Conservation (phyloP, 345 rosid genomes). For the Rubroshorea leprosula region DNA sequence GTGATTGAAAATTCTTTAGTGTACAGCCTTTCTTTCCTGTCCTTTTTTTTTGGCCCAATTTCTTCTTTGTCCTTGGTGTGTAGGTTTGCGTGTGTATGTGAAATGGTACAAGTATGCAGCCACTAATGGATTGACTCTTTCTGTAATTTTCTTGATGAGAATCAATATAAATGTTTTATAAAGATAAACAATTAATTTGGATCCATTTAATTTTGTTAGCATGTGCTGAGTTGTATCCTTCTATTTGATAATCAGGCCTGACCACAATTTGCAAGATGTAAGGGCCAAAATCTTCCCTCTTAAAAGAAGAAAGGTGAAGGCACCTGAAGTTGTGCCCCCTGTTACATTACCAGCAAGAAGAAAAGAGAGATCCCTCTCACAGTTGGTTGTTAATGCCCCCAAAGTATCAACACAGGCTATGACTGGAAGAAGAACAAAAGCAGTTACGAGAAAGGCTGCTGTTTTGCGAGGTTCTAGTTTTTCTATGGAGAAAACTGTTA, state of each 20-base stretch:
- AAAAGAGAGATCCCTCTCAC: conserved; percentile 68
- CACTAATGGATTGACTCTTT: too few species aligned
- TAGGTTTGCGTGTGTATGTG: too few species aligned
- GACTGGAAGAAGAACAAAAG: conserved; percentile 57
- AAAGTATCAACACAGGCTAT: conserved; percentile 46
- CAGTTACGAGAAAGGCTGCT: conserved; percentile 40
- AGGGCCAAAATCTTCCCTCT: conserved; percentile 64
- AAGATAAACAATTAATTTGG: too few species aligned
- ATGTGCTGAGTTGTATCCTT: too few species aligned
- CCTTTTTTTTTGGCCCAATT: too few species aligned
- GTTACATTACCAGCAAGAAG: conserved; percentile 50
- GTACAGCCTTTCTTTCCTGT: too few species aligned
- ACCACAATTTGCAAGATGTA: conserved; percentile 69
- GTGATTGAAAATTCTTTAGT: too few species aligned
- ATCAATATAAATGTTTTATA: too few species aligned
- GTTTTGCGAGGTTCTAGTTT: conserved; percentile 34
- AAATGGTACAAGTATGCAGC: too few species aligned
- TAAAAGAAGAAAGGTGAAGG: conserved; percentile 46
- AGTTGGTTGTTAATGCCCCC: conserved; percentile 57
- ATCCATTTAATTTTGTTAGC: too few species aligned
- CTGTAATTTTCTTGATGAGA: too few species aligned
- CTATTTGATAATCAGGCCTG: conserved; percentile 41
- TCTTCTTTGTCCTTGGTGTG: too few species aligned
- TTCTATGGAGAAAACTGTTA: conserved; percentile 32
- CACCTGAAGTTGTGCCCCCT: conserved; percentile 45